Base-by-base conservation (phyloP, 495 filamentous ascomycete genomes). In the Aspergillus campestris region DNA sequence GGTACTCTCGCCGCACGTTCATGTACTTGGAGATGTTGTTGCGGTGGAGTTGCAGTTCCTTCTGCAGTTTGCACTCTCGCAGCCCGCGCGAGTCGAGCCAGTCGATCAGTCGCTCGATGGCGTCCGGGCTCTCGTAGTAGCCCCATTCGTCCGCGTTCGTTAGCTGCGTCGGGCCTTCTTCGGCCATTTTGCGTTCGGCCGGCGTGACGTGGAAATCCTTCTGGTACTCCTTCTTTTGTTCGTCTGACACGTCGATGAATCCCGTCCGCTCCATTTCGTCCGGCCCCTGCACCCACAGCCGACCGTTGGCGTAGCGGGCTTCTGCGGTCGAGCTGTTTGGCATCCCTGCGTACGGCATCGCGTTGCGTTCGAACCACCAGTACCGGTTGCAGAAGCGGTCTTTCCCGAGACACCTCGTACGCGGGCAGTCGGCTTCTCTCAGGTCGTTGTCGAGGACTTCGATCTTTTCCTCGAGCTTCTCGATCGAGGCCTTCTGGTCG, bases 351-450 rank as follows among this genome's bases (percentile, higher is more conserved):
- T 87, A 95, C 1, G 92, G 94, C 92, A 97, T 96, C 27, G 89
- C 92, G 58, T 97, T 98, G 32, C 90, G 84, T 65, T 98, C 92
- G 60, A 96, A 95, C 91, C 91, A 98, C 73, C 89, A 96, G 60
- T 97, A 98, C 14, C 89, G 86, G 58, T 97, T 98, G 80, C 87
- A 95, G 71, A 94, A 98, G 18, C 92, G 79, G 60, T 98, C 92
- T 50, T 88, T 87, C 36, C 92, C 92, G 8, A 98, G 74, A 42
- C 88, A 80, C 45, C 84, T 81, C 10, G 89, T 95, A 40, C 92
- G 84, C 33, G 88, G 85, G 57, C 91, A 94, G 59, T 95, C 88
- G 34, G 88, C 84, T 64, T 97, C 89, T 42, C 92, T 82, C 31
- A 98, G 75, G 58, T 97, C 89, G 49, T 94, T 88, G 53, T 97